A percentile compares a stretch with the other conserved stretches of the same genome.
Conservation (phyloP, 2,329 filamentous ascomycete species). For the Claviceps pazoutovae region DNA sequence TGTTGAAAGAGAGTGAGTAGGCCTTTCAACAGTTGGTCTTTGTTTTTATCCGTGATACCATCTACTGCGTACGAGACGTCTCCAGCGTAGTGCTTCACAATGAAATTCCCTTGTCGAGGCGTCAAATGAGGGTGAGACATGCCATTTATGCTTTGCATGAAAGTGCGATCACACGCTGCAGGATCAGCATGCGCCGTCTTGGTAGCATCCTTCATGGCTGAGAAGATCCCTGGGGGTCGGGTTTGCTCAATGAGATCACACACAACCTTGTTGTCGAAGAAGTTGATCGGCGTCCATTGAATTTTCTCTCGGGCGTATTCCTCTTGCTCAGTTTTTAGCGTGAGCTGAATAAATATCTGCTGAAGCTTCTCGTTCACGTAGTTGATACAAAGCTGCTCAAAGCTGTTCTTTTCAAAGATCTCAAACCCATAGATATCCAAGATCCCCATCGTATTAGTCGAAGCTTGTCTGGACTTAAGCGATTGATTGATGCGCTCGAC, state of each 20-base stretch:
- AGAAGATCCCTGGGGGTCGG: constrained; percentile 82
- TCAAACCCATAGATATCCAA: constrained; percentile 98
- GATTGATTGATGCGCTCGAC: constrained; percentile 84
- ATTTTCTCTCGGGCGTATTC: constrained; percentile 95
- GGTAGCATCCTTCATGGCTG: constrained; percentile 91
- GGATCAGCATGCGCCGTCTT: constrained; percentile 97
- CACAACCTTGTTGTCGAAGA: constrained; percentile 98
- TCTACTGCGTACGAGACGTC: constrained; percentile 91
- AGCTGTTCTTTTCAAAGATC: constrained; percentile 98
- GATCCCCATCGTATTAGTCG: constrained; percentile 83
- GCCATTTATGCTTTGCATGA: constrained; percentile 83
- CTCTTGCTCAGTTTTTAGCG: constrained; percentile 90
- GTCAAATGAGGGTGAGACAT: constrained; percentile 87
- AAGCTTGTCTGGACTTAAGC: constrained; percentile 59
- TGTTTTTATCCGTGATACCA: constrained; percentile 99
- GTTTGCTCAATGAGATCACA: constrained; percentile 92
- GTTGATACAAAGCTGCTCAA: constrained; percentile 98
- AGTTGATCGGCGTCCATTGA: constrained; percentile 97
- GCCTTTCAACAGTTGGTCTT: constrained; percentile 92
- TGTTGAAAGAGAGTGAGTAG: constrained; percentile 73
- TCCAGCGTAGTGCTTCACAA: constrained; percentile 97
- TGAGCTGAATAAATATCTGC: constrained; percentile 97
- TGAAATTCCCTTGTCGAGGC: constrained; percentile 86
- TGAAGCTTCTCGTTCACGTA: constrained; percentile 99
- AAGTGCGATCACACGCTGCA: constrained; percentile 84